Evolutionary conservation across 805 yeast genomes (phyloP).

Genomic region (Pichia nanzhaoensis): DNA sequence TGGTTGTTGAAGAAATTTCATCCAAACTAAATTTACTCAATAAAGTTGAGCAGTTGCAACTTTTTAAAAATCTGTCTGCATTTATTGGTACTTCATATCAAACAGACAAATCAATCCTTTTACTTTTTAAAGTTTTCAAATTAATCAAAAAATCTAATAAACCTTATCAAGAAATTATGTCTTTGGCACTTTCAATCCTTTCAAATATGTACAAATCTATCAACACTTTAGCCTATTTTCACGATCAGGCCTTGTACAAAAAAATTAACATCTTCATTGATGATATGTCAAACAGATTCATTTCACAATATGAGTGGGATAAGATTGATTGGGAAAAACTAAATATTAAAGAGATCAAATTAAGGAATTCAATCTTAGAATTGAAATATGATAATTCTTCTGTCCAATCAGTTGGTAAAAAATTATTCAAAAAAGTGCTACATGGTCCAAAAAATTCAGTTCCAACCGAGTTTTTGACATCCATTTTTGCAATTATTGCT

Average conservation of each 20-base stretch:
- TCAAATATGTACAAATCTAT: constrained; percentile 28
- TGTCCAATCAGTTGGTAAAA: constrained; percentile 31
- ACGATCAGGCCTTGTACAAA: constrained; percentile 13
- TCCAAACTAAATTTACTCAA: constrained; percentile 20
- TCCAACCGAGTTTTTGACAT: constrained; percentile 46
- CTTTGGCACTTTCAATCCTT: constrained; percentile 30
- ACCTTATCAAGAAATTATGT: constrained; percentile 31
- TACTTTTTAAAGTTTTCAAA: constrained; percentile 30
- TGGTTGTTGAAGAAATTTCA: constrained; percentile 23
- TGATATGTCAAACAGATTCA: constrained; percentile 16
- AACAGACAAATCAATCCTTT: constrained; percentile 26
- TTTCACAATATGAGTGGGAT: constrained; percentile 35
- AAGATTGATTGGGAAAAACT: constrained; percentile 21
- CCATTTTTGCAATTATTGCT: constrained; percentile 31
- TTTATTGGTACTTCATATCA: constrained; percentile 32
- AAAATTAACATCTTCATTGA: constrained; percentile 14
- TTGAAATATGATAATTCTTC: constrained; percentile 29
- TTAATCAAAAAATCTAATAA: constrained; percentile 22
- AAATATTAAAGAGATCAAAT: constrained; percentile 34
- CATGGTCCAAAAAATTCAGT: constrained; percentile 47
- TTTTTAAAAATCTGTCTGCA: constrained; percentile 36
- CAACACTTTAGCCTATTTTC: constrained; percentile 18
- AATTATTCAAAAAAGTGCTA: constrained; percentile 40
- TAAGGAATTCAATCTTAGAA: constrained; percentile 38
- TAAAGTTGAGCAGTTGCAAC: constrained; percentile 30